phyloP scores from a whole-genome alignment of 192 early-diverging fungal genomes.

The Backusella australiensis region DNA sequence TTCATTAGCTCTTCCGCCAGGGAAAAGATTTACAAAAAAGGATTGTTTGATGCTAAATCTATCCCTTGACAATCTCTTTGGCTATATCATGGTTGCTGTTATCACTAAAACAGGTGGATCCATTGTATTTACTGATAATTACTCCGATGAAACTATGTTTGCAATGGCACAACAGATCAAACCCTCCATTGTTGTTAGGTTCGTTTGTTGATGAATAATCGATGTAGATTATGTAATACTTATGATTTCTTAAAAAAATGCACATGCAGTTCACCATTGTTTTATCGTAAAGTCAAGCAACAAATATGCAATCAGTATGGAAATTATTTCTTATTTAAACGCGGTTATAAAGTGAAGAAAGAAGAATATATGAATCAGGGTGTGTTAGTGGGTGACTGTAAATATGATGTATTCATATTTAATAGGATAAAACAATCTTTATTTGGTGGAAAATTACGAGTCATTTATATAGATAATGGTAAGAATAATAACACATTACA shows the following conservation, averaged over 20 bases:
- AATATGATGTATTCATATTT: slow-evolving; percentile 43
- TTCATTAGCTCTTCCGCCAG: slow-evolving; percentile 27
- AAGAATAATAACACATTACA: background rate
- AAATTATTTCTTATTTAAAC: slow-evolving; percentile 36
- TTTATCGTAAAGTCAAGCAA: slow-evolving; percentile 29
- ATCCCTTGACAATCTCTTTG: slow-evolving; percentile 33
- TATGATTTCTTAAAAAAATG: background rate
- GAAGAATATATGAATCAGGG: slow-evolving; percentile 28
- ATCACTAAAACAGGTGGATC: slow-evolving; percentile 55
- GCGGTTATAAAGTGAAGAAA: slow-evolving; percentile 34
- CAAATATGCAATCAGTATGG: slow-evolving; percentile 30
- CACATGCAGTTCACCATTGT: slow-evolving; percentile 21
- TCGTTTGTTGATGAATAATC: background rate
- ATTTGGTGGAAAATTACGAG: slow-evolving; percentile 39
- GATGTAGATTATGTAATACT: background rate
- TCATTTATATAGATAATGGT: slow-evolving; percentile 32
- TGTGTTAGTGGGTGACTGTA: slow-evolving; percentile 34
- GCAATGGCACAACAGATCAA: slow-evolving; percentile 66
- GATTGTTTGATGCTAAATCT: slow-evolving; percentile 38
- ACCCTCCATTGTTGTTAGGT: slow-evolving; percentile 72
- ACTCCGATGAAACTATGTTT: slow-evolving; percentile 45
- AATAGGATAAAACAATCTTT: slow-evolving; percentile 34
- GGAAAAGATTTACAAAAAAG: slow-evolving; percentile 25
- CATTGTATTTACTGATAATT: slow-evolving; percentile 62
- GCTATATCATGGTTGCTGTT: slow-evolving; percentile 20